Percentiles rank a stretch among this genome's conserved stretches.
phyloP scores from a whole-genome alignment of 345 rosid genomes.

The Eucalyptus curtisii region DNA sequence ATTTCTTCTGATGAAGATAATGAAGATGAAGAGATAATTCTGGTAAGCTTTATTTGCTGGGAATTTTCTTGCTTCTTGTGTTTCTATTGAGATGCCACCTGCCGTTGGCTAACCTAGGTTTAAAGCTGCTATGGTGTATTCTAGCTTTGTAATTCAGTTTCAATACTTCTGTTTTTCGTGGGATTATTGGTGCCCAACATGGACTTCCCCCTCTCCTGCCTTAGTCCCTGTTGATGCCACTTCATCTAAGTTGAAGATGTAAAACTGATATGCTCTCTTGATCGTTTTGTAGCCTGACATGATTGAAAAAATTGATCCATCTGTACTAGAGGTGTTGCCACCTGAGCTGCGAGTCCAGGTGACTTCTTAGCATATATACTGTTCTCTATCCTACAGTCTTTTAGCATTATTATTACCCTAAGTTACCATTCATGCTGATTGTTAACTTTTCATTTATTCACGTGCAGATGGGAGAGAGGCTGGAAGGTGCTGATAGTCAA shows the following conservation, averaged over 20 bases:
- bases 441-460: background rate
- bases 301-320: constrained; percentile 59
- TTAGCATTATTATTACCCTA: background rate
- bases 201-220: background rate
- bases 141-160: background rate
- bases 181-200: background rate
- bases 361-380: background rate
- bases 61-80: background rate
- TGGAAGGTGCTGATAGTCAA: background rate
- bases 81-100: background rate
- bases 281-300: constrained; percentile 31
- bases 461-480: background rate
- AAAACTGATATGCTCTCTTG: background rate
- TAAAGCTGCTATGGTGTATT: background rate
- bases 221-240: background rate
- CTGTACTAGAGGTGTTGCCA: constrained; percentile 76
- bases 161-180: background rate
- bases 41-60: background rate
- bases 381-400: background rate
- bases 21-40: constrained; percentile 13
- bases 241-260: background rate
- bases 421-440: background rate
- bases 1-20: constrained; percentile 32
- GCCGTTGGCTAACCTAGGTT: background rate
- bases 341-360: constrained; percentile 86